Percentiles rank a stretch among this genome's conserved stretches.
Conservation (phyloP, 768 basidiomycete species). For the Kwoniella mangroviensis region DNA sequence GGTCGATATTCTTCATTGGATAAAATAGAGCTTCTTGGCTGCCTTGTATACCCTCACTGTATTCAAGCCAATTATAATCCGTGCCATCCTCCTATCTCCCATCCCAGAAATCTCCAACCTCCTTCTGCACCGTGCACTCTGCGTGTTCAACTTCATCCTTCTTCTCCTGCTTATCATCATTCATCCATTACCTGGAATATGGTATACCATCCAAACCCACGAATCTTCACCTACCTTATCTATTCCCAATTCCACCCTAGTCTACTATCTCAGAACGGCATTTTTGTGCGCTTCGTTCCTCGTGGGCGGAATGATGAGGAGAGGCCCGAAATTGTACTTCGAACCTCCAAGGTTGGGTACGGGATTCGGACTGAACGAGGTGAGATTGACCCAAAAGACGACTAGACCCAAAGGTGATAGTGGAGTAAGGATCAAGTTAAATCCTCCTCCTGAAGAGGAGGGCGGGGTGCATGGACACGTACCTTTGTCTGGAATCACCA, state of each 20-base stretch:
- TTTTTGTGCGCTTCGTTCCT: constrained; percentile 21
- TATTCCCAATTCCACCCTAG: background rate
- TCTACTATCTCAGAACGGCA: constrained; percentile 12
- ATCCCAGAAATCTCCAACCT: constrained; percentile 18
- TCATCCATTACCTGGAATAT: constrained; percentile 31
- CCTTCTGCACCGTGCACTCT: constrained; percentile 31
- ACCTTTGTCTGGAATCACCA: constrained; percentile 9
- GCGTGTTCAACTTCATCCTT: constrained; percentile 25
- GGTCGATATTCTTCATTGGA: no score
- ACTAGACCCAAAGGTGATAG: no score
- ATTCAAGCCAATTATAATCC: constrained; percentile 12
- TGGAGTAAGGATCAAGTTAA: constrained; percentile 18
- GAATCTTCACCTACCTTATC: constrained; percentile 22
- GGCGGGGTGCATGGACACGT: background rate
- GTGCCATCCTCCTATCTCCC: constrained; percentile 6
- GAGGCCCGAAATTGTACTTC: constrained; percentile 47
- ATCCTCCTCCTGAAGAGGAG: constrained; percentile 12
- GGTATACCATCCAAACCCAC: constrained; percentile 29
- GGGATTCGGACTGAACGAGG: constrained; percentile 45
- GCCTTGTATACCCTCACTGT: background rate
- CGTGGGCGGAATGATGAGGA: constrained; percentile 39
- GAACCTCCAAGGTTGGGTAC: constrained; percentile 35
- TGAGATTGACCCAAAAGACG: background rate
- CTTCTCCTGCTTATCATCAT: constrained; percentile 19
- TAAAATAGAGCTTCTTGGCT: background rate